Evolutionary conservation across 1,284 basidiomycete species (phyloP).

Genomic region (Microstroma glucosiphilum): DNA sequence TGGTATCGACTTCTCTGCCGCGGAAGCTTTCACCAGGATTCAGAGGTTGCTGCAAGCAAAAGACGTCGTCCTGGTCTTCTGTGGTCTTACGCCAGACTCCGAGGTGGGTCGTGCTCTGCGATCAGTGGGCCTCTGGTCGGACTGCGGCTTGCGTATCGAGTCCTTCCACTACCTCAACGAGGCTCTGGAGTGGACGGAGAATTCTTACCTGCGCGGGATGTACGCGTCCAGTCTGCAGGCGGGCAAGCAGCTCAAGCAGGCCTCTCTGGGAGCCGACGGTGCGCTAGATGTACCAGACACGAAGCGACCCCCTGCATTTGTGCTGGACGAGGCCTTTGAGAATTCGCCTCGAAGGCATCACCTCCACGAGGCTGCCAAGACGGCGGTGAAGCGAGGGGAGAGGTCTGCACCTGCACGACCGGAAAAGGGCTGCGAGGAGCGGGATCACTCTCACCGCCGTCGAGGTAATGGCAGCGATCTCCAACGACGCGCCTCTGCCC

Average conservation of each 20-base stretch:
- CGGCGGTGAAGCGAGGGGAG: constrained; percentile 24
- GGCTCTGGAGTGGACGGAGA: constrained; percentile 74
- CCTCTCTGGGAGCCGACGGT: constrained; percentile 54
- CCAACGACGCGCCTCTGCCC: background rate
- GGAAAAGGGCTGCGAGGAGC: background rate
- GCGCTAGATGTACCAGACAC: constrained; percentile 45
- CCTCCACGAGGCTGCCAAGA: constrained; percentile 66
- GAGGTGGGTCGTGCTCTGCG: constrained; percentile 42
- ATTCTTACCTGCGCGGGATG: constrained; percentile 52
- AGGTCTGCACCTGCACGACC: constrained; percentile 14
- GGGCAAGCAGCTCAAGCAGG: constrained; percentile 46
- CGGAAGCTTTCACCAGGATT: constrained; percentile 88
- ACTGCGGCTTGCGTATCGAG: constrained; percentile 54
- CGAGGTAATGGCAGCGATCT: background rate
- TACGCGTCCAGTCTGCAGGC: constrained; percentile 49
- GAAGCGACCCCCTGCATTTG: constrained; percentile 37
- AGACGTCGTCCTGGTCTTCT: constrained; percentile 77
- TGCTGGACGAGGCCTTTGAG: constrained; percentile 59
- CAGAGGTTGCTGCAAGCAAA: constrained; percentile 74
- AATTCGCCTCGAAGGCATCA: constrained; percentile 70
- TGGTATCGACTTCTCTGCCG: constrained; percentile 88
- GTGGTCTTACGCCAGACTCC: constrained; percentile 59
- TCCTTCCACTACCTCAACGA: constrained; percentile 78
- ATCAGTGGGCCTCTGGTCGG: constrained; percentile 65
- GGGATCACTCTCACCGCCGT: background rate